Evolutionary conservation across 108 stramenopile genomes (phyloP), one percentile per base, ranked within the genome.

Genomic region (Cyclotella choctawhatcheeana): DNA sequence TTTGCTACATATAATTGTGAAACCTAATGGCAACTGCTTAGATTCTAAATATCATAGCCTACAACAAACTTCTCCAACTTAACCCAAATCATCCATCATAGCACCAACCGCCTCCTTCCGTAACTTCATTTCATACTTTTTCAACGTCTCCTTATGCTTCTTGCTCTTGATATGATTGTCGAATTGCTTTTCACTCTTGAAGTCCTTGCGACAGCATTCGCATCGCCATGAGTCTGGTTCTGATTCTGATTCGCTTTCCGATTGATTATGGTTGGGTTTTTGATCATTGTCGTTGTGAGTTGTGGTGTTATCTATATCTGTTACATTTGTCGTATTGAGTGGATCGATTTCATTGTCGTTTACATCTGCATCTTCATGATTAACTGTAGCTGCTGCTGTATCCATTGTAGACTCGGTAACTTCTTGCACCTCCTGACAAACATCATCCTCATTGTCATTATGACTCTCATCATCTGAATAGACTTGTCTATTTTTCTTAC

Each of bases 131-230:
- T 82, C 65, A 44, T 82, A 89, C 64, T 93, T 90, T 64, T 90
- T 94, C 67, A 79, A 67, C 17, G 72, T 77, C 44, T 90, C 90
- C 79, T 93, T 93, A 65, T 96, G 92, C 67, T 93, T 96, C 62
- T 96, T 96, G 64, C 89, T 91, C 64, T 87, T 90, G 63, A 86
- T 73, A 64, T 96, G 95, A 79, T 92, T 96, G 31, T 92, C 82
- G 70, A 92, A 84, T 69, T 96, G 95, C 21, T 80, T 88, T 56
- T 87, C 87, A 25, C 89, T 90, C 59, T 96, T 93, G 71, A 96
- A 96, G 37, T 87, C 89, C 50, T 96, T 96, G 43, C 79, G 70
- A 58, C 92, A 93, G 69, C 84, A 84, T 55, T 90, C 93, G 40
- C 93, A 94, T 51, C 88, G 72, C 89, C 89, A 92, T 30, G 86